Conservation (phyloP, 805 yeast genomes). For the Phaffomyces antillensis region DNA sequence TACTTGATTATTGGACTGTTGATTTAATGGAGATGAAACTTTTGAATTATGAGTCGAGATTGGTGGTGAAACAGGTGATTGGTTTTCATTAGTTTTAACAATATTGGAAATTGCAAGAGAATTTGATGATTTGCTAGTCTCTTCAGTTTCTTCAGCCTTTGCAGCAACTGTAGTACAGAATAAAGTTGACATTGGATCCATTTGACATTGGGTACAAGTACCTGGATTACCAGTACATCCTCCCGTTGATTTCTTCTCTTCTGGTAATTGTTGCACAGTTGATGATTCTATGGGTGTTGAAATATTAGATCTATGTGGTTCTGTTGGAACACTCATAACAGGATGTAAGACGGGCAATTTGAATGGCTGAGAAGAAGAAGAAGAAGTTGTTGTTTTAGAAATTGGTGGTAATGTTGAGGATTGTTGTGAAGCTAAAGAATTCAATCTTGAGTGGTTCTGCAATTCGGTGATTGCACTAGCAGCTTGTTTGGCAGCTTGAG, state of each 20-base stretch:
- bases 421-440: slow-evolving; percentile 19
- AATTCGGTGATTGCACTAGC: slow-evolving; percentile 27
- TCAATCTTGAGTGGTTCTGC: slow-evolving; percentile 19
- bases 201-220: slow-evolving; percentile 73
- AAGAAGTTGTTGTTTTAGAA: slow-evolving; percentile 18
- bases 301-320: slow-evolving; percentile 25
- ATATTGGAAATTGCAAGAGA: background rate
- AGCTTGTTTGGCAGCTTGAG: slow-evolving; percentile 54
- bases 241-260: slow-evolving; percentile 25
- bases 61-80: slow-evolving; percentile 24
- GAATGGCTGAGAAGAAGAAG: slow-evolving; percentile 21
- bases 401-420: slow-evolving; percentile 33
- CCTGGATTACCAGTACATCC: slow-evolving; percentile 88
- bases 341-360: slow-evolving; percentile 57
- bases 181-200: slow-evolving; percentile 80
- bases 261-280: background rate
- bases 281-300: slow-evolving; percentile 15
- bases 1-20: slow-evolving; percentile 1
- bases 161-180: slow-evolving; percentile 84
- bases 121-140: background rate
- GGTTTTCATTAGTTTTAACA: slow-evolving; percentile 8
- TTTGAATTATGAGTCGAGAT: slow-evolving; percentile 20
- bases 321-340: slow-evolving; percentile 48
- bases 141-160: slow-evolving; percentile 20
- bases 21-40: slow-evolving; percentile 21